Evolutionary conservation across 148 eudicot genomes (phyloP).

Genomic region (Vaccinium darrowii): DNA sequence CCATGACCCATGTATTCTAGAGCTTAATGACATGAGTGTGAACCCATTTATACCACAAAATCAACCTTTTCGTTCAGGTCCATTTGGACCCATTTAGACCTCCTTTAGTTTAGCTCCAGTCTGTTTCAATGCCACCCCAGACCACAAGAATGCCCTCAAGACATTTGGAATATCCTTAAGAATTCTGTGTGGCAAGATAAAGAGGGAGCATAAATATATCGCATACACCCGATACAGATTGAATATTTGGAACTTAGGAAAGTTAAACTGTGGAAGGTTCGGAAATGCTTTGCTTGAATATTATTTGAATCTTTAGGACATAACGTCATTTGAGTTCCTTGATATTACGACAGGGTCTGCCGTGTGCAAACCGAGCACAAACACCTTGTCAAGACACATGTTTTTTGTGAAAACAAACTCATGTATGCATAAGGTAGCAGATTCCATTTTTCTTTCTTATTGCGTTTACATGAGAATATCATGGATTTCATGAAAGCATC

Average conservation of each 20-base stretch:
- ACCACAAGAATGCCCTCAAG: background rate
- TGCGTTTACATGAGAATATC: background rate
- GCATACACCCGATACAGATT: background rate
- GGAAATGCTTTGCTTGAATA: background rate
- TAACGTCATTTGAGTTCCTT: background rate
- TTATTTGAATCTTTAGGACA: background rate
- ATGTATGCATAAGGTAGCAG: background rate
- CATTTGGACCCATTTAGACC: background rate
- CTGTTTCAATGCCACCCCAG: background rate
- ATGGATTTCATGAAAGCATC: background rate
- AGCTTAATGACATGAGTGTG: background rate
- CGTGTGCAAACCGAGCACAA: background rate
- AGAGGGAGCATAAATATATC: background rate
- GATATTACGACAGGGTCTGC: background rate
- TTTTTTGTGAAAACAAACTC: background rate
- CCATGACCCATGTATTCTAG: background rate
- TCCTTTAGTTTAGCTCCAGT: background rate
- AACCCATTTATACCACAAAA: background rate
- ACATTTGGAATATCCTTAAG: background rate
- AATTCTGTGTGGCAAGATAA: background rate
- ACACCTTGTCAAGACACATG: background rate
- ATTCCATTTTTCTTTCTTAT: background rate
- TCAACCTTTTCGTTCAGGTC: background rate
- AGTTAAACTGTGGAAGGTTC: background rate
- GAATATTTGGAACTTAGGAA: background rate